Percentiles rank a stretch among this genome's conserved stretches.
Evolutionary conservation across 169 alveolate genomes (phyloP).

Genomic region (Plasmodium sp.): DNA sequence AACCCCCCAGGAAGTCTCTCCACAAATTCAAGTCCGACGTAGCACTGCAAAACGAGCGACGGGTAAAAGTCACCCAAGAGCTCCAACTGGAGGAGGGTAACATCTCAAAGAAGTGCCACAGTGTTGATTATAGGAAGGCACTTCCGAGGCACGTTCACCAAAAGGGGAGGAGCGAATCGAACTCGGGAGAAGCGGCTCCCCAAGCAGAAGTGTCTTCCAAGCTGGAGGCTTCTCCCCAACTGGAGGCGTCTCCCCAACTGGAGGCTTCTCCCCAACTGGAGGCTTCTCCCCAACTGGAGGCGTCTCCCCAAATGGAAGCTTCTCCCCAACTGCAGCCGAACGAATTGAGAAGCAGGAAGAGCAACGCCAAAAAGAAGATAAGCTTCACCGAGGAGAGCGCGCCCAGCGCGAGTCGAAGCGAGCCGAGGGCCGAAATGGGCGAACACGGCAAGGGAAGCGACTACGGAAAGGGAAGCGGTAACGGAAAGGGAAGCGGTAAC

Average conservation of each 20-base stretch:
- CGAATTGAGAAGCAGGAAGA: background rate
- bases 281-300: too few relatives aligned
- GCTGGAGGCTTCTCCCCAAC: background rate
- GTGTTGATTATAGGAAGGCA: constrained; percentile 18
- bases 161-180: background rate
- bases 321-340: background rate
- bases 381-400: constrained; percentile 5
- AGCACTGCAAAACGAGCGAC: background rate
- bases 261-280: too few relatives aligned
- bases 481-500: background rate
- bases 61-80: background rate
- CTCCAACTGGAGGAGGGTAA: background rate
- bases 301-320: too few relatives aligned
- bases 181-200: background rate
- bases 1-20: background rate
- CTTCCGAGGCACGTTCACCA: background rate
- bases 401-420: background rate
- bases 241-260: too few relatives aligned
- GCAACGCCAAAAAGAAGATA: background rate
- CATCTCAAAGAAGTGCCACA: constrained; percentile 23
- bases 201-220: background rate
- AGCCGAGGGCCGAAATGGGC: background rate
- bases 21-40: constrained; percentile 21
- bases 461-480: background rate
- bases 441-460: background rate